Base-by-base conservation (phyloP, 805 yeast species). In the Yarrowia sp. region DNA sequence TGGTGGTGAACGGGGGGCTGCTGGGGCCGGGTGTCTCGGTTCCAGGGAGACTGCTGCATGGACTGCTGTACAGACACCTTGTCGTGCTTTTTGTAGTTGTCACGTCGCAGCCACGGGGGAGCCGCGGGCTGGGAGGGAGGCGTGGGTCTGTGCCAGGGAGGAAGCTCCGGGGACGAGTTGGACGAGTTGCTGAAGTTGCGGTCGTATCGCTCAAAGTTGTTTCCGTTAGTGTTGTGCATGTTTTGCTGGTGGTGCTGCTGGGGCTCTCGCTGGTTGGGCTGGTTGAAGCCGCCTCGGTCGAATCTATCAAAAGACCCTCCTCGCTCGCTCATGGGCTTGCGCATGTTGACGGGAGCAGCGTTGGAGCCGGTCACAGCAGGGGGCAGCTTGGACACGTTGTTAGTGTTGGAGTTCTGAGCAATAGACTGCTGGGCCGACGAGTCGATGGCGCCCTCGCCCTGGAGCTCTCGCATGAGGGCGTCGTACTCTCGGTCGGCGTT, bases 401-500 rank as follows among this genome's bases (percentile, higher is more conserved):
- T 49, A 22, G 42, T 25, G 58, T 35, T 51, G 22, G 58, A 10
- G 21, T 18, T 4, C 3, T 32, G 58, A 33, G 56, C 29, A 13
- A 24, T n/a, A 14, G 56, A 10, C 29, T 39, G 58, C 31, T 33
- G 29, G 29, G 12, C 29, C 29, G 13, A 27, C 29, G 14, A 7
- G 7, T 16, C 19, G 22, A 55, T 55, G 19, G 12, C 46, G 5
- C 61, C 61, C 14, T 55, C 61, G 14, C 61, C 61, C 47, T 55
- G 61, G 16, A 81, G 70, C 61, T 80, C 84, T 59, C 73, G 71
- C 80, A 84, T 78, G 74, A 83, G 78, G 61, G 75, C 77, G 39
- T 79, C 81, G 64, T 78, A 78, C 65, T 83, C 86, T 44, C 73
- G 68, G 55, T 82, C 85, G 36, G 80, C 79, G 27, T 62, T 69